These are phyloP conservation scores for Ramularia collo-cygni DNA, from an alignment of 2,329 filamentous ascomycete genomes.

Conservation along the genomic window DNA sequence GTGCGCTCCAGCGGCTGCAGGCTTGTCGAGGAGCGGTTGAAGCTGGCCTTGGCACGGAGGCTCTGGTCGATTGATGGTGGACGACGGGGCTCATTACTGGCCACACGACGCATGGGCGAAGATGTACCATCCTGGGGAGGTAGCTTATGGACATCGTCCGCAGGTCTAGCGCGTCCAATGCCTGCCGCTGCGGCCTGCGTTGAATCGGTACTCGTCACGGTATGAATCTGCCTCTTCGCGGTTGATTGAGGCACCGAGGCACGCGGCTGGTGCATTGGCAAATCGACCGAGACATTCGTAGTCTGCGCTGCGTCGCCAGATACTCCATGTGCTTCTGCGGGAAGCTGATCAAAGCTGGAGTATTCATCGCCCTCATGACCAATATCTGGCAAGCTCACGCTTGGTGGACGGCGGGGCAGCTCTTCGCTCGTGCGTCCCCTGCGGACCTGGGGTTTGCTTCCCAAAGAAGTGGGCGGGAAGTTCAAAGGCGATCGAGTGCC, in stretches of 20 bases:
- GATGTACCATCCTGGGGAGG: slow-evolving; percentile 15
- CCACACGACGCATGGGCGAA: slow-evolving; percentile 19
- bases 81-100: slow-evolving; percentile 20
- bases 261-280: slow-evolving; percentile 83
- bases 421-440: slow-evolving; percentile 45
- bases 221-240: slow-evolving; percentile 74
- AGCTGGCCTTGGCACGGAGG: slow-evolving; percentile 58
- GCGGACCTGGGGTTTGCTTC: slow-evolving; percentile 22
- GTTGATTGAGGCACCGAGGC: slow-evolving; percentile 75
- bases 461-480: slow-evolving; percentile 50
- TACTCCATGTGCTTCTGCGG: slow-evolving; percentile 27
- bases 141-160: slow-evolving; percentile 40
- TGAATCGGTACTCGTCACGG: slow-evolving; percentile 88
- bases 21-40: slow-evolving; percentile 40
- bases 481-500: slow-evolving; percentile 82
- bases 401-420: slow-evolving; percentile 55
- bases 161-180: slow-evolving; percentile 57
- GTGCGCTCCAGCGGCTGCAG: slow-evolving; percentile 34
- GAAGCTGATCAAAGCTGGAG: slow-evolving; percentile 50
- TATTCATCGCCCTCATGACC: slow-evolving; percentile 91
- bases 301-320: slow-evolving; percentile 32
- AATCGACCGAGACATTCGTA: slow-evolving; percentile 68
- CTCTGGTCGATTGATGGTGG: slow-evolving; percentile 37
- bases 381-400: slow-evolving; percentile 65
- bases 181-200: slow-evolving; percentile 76